A percentile compares a stretch with the other conserved stretches of the same genome.
phyloP scores from a whole-genome alignment of 306 rosid species.

The Albizia julibrissin region DNA sequence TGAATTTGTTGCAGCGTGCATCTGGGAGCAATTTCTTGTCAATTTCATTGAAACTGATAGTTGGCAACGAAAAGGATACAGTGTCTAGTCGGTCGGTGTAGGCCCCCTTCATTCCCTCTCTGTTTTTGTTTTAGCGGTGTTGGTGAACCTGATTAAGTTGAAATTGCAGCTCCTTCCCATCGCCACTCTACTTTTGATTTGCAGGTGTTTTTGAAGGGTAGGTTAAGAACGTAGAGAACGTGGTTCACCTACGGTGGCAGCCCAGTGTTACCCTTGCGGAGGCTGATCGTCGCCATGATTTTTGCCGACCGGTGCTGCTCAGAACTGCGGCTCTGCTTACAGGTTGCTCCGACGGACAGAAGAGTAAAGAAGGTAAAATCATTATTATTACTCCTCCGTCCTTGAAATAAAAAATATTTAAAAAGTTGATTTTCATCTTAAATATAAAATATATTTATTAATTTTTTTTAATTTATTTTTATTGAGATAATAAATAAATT shows the following conservation, averaged over 20 bases:
- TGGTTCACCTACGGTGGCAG: constrained; percentile 97
- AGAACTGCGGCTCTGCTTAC: background rate
- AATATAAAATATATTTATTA: no score
- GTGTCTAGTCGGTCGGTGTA: no score
- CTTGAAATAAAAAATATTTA: no score
- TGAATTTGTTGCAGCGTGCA: background rate
- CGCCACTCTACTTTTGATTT: background rate
- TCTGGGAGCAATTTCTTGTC: background rate
- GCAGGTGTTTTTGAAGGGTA: constrained; percentile 80
- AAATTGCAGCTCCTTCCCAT: background rate
- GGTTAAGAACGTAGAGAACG: constrained; percentile 81
- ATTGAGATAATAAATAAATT: no score
- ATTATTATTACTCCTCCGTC: no score
- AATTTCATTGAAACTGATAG: no score
- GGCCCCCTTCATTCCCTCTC: no score
- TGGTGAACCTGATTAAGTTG: background rate
- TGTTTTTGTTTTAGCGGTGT: background rate
- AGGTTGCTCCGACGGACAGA: background rate
- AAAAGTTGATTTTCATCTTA: no score
- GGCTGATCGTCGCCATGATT: constrained; percentile 78
- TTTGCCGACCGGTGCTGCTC: background rate
- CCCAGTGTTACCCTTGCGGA: constrained; percentile 86
- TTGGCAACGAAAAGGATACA: no score
- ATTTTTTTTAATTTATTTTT: no score
- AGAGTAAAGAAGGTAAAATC: background rate